A percentile compares a stretch with the other conserved stretches of the same genome.
Conservation (phyloP, 1,284 basidiomycete species). For the Abortiporus biennis region DNA sequence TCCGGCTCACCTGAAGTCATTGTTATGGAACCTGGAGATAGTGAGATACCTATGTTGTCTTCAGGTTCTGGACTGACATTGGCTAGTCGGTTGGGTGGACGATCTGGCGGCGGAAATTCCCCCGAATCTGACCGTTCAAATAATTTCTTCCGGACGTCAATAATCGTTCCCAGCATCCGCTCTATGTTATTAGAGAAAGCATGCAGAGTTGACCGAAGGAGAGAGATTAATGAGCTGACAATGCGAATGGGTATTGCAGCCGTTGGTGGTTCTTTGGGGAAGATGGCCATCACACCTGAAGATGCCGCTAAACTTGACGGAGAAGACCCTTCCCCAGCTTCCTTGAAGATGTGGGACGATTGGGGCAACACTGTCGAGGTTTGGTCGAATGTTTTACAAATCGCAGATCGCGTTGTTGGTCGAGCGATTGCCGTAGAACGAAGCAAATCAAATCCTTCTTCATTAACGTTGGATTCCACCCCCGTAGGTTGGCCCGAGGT, state of each 20-base stretch:
- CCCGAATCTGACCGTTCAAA: neutral
- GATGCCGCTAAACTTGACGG: slow-evolving; percentile 8
- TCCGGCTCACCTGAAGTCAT: slow-evolving; percentile 41
- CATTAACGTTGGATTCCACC: slow-evolving; percentile 45
- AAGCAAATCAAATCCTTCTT: slow-evolving; percentile 18
- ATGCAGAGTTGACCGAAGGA: slow-evolving; percentile 54
- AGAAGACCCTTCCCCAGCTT: slow-evolving; percentile 18
- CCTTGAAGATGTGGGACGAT: slow-evolving; percentile 56
- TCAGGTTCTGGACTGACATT: slow-evolving; percentile 11
- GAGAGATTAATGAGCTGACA: slow-evolving; percentile 72
- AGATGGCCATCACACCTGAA: slow-evolving; percentile 23
- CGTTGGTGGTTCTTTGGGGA: slow-evolving; percentile 63
- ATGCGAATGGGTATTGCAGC: slow-evolving; percentile 75
- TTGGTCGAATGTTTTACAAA: slow-evolving; percentile 62
- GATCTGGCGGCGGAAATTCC: neutral
- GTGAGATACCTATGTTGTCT: slow-evolving; percentile 17
- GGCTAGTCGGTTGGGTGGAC: slow-evolving; percentile 1
- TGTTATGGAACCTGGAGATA: slow-evolving; percentile 36
- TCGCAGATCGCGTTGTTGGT: slow-evolving; percentile 71
- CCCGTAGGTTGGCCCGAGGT: slow-evolving; percentile 60
- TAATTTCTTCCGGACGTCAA: slow-evolving; percentile 65
- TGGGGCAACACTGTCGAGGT: slow-evolving; percentile 65
- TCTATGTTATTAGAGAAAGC: slow-evolving; percentile 49
- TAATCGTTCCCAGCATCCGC: slow-evolving; percentile 63
- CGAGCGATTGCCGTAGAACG: slow-evolving; percentile 40